These are phyloP conservation scores for Zea luxurians DNA, from an alignment of 176 grass and related monocot genomes.

Conservation along the genomic window DNA sequence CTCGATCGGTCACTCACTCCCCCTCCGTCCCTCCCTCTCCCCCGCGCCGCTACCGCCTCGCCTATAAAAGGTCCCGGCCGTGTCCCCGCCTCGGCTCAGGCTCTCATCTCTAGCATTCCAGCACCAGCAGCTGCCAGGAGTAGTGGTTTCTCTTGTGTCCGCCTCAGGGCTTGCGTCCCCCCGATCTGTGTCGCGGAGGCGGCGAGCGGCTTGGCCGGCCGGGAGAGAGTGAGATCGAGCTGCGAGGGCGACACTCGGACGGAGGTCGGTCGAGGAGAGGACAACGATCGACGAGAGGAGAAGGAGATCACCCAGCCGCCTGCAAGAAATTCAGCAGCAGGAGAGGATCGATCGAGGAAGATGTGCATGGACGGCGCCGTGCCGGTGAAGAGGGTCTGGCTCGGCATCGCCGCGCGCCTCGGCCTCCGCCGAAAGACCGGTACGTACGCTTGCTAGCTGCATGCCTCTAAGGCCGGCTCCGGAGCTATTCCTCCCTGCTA, in stretches of 20 bases:
- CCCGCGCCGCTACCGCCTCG: not conserved
- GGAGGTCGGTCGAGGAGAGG: not conserved
- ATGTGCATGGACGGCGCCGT: slow-evolving; percentile 52
- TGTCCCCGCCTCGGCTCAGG: slow-evolving; percentile 3
- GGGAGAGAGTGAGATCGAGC: not conserved
- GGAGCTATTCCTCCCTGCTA: too few relatives aligned
- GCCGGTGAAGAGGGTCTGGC: slow-evolving; percentile 60
- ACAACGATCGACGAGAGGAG: not conserved
- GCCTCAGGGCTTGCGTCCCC: not conserved
- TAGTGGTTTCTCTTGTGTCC: not conserved
- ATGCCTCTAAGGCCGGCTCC: too few relatives aligned
- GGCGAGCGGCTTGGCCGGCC: not conserved
- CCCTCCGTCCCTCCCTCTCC: not conserved
- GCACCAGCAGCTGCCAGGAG: not conserved
- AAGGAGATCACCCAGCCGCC: not conserved
- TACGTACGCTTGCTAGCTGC: slow-evolving; percentile 2
- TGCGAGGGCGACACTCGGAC: not conserved
- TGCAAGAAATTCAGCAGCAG: not conserved
- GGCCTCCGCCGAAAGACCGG: slow-evolving; percentile 54
- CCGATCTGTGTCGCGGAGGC: not conserved
- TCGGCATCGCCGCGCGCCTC: slow-evolving; percentile 50
- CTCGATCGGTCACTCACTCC: not conserved
- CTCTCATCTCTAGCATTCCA: not conserved
- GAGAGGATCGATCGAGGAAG: not conserved
- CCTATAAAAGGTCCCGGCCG: slow-evolving; percentile 41